A percentile compares a stretch with the other conserved stretches of the same genome.
Conservation (phyloP, 192 early-diverging fungal species). For the Rhizophagus clarus region DNA sequence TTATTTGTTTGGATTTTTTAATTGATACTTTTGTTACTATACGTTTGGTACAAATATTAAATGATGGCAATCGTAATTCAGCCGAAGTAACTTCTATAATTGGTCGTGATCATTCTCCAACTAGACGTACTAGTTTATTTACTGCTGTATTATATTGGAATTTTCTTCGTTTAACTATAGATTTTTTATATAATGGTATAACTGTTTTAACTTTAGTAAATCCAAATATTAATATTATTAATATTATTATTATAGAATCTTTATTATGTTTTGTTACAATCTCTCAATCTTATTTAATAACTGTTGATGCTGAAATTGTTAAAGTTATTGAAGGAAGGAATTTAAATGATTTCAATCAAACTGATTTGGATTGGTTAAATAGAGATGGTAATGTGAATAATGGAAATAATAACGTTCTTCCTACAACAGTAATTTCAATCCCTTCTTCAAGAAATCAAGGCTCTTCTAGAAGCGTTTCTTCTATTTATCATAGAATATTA, state of each 20-base stretch:
- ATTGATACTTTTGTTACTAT: conserved; percentile 12
- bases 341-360: not conserved
- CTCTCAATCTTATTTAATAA: conserved; percentile 22
- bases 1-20: conserved; percentile 5
- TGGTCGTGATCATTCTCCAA: not conserved
- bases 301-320: conserved; percentile 28
- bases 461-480: not conserved
- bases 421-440: not conserved
- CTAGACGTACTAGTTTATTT: conserved; percentile 8
- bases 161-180: conserved; percentile 11
- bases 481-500: not conserved
- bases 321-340: conserved; percentile 20
- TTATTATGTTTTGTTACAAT: conserved; percentile 11
- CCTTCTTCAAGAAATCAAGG: not conserved
- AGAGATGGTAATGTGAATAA: not conserved
- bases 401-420: not conserved
- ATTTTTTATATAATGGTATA: conserved; percentile 10
- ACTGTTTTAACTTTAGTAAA: not conserved
- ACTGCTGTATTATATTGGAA: conserved; percentile 28
- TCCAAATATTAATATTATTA: not conserved
- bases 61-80: conserved; percentile 15
- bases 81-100: not conserved
- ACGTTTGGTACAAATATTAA: conserved; percentile 21
- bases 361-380: not conserved
- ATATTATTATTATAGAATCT: not conserved